Evolutionary conservation across 1,139 yeast genomes (phyloP).

Genomic region (Hyphopichia burtonii): DNA sequence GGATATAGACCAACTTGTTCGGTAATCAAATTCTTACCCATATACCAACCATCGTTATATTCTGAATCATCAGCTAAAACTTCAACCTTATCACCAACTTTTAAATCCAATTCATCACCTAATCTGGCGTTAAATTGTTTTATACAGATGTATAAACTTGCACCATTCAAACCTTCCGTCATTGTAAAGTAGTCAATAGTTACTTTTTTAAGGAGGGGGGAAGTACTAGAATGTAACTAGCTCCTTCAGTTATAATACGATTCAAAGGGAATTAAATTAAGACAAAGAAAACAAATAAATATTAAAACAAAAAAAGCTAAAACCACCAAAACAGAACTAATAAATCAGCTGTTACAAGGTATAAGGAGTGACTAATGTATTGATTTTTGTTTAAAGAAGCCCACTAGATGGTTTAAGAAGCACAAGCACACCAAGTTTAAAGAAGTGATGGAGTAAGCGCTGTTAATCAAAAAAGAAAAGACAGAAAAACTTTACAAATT

Average conservation of each 20-base stretch:
- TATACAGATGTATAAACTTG: constrained; percentile 52
- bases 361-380: no score
- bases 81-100: constrained; percentile 82
- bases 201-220: no score
- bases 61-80: constrained; percentile 91
- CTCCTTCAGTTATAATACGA: no score
- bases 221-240: no score
- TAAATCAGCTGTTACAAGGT: no score
- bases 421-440: no score
- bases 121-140: constrained; percentile 84
- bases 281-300: no score
- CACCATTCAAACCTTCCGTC: constrained; percentile 4
- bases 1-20: constrained; percentile 86
- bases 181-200: neutral
- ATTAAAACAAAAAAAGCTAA: no score
- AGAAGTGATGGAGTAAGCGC: neutral
- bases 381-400: no score
- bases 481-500: neutral
- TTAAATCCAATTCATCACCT: constrained; percentile 82
- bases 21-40: constrained; percentile 75
- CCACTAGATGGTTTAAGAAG: no score
- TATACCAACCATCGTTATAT: constrained; percentile 97
- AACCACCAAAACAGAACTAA: no score
- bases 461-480: neutral
- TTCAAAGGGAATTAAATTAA: no score